Base-by-base conservation (phyloP, 73 alveolate genomes). In the Tetrahymena borealis region DNA sequence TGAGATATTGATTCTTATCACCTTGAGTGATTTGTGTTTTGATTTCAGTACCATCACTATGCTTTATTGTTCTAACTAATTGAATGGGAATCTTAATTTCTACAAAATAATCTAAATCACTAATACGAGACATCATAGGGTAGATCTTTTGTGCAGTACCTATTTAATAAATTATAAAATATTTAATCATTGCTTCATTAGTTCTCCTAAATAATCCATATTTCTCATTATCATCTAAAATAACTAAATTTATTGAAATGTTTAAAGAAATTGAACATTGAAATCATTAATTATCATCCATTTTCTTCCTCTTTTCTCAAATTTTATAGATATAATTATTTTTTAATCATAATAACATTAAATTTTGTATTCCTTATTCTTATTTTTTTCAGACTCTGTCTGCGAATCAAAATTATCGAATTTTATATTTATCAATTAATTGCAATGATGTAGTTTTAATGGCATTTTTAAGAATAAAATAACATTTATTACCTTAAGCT, bases 61-160 rank as follows among this genome's bases (percentile, higher is more conserved):
- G 78, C 78, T 93, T 91, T 36, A 92, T 43, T 90, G 92, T 91
- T 94, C 91, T 96, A 32, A 38, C 95, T 1, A 43, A 91, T 60
- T 90, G 78, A 39, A 94, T 40, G 91, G 95, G 97, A 10, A 96
- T 94, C 78, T 94, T 91, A 77, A 96, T 78, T 77, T 95, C 94
- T 92, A 96, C 95, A 40, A 92, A 91, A 78, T 96, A 96, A 79
- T 95, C 95, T 77, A 96, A 92, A 94, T 96, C 96, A 41, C 98
- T 96, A 7, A 96, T 91, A 91, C 98, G 94, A 90, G 98, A 97
- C 78, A 93, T 96, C 96, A 95, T 95, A 37, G 98, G 98, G 42
- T 90, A 95, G 11, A 96, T 95, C 93, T 91, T 94, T 43, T 92
- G 93, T 32, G 92, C 96, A 94, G 33, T 38, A 7, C 79, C 93